phyloP scores from a whole-genome alignment of 495 filamentous ascomycete species.

The Durotheca rogersii region DNA sequence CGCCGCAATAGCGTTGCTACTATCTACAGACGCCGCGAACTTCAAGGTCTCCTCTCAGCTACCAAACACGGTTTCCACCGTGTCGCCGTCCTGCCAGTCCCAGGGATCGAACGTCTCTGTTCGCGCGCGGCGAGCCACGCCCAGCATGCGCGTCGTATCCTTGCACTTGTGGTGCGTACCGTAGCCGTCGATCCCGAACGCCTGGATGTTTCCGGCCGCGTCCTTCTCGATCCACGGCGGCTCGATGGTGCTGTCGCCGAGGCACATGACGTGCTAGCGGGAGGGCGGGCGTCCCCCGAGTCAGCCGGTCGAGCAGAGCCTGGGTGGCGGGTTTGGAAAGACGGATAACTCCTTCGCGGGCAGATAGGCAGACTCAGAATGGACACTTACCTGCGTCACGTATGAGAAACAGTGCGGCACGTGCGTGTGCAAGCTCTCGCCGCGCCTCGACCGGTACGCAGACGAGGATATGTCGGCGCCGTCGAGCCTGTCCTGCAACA shows the following conservation, averaged over 20 bases:
- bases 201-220: background rate
- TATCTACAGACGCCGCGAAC: too few relatives aligned
- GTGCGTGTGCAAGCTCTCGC: background rate
- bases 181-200: background rate
- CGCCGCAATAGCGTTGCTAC: too few relatives aligned
- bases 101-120: conserved; percentile 1
- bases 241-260: background rate
- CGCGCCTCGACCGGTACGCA: background rate
- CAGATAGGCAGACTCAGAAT: background rate
- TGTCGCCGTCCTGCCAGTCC: background rate
- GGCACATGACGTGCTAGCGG: background rate
- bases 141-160: background rate
- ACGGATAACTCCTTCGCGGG: too few relatives aligned
- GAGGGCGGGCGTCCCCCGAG: too few relatives aligned
- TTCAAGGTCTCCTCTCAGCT: background rate
- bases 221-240: background rate
- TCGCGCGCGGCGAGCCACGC: background rate
- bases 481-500: background rate
- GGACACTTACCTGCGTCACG: background rate
- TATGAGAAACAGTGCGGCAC: background rate
- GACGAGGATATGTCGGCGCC: background rate
- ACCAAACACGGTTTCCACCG: background rate
- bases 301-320: too few relatives aligned
- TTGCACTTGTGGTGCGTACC: conserved; percentile 4
- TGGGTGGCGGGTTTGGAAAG: too few relatives aligned